Evolutionary conservation across 164 flowering plant genomes (phyloP).

Genomic region (Cinnamomum micranthum): DNA sequence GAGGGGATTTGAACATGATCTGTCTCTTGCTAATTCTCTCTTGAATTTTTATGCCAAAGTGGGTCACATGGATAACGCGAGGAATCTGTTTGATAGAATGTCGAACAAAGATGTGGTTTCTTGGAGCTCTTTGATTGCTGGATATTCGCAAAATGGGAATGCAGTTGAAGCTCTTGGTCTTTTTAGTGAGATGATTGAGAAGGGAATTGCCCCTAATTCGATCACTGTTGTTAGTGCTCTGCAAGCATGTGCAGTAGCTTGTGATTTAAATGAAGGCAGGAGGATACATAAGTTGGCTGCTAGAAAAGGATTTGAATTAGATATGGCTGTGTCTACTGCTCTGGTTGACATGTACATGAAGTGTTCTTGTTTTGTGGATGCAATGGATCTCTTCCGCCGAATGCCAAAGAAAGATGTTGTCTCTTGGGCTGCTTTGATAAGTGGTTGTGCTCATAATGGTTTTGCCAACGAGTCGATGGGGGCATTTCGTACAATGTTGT

Average conservation of each 20-base stretch:
- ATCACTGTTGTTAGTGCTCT: slow-evolving; percentile 43
- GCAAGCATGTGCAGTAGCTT: slow-evolving; percentile 47
- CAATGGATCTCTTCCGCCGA: slow-evolving; percentile 31
- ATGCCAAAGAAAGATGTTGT: slow-evolving; percentile 53
- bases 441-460: slow-evolving; percentile 51
- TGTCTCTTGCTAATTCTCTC: slow-evolving; percentile 40
- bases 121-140: slow-evolving; percentile 58
- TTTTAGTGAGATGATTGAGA: slow-evolving; percentile 42
- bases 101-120: slow-evolving; percentile 47
- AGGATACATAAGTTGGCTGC: slow-evolving; percentile 41
- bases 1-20: slow-evolving; percentile 24
- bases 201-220: slow-evolving; percentile 36
- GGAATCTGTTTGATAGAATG: slow-evolving; percentile 39
- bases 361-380: slow-evolving; percentile 46
- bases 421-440: slow-evolving; percentile 44
- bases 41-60: slow-evolving; percentile 55
- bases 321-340: slow-evolving; percentile 48
- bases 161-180: slow-evolving; percentile 40
- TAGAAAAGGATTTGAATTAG: slow-evolving; percentile 34
- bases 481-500: slow-evolving; percentile 42
- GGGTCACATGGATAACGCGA: slow-evolving; percentile 29
- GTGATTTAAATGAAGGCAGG: slow-evolving; percentile 36
- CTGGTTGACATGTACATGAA: slow-evolving; percentile 67
- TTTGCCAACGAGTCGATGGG: slow-evolving; percentile 36
- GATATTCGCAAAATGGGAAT: slow-evolving; percentile 42